These are phyloP conservation scores for Odontarrhena argentea DNA, from an alignment of 345 rosid species.

Conservation along the genomic window DNA sequence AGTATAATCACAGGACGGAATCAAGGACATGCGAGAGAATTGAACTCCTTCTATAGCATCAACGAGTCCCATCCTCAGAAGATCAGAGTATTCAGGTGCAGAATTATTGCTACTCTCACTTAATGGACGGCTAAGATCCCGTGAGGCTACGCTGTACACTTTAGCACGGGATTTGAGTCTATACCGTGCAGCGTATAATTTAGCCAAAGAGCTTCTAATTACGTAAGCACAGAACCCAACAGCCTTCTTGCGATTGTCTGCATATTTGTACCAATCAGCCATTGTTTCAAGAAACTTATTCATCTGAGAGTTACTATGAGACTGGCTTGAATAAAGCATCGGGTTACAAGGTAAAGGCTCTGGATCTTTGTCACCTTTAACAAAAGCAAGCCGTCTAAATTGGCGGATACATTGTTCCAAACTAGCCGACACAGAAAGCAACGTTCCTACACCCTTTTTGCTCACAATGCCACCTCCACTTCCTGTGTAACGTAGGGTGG, in stretches of 20 bases:
- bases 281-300: conserved; percentile 94
- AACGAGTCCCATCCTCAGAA: conserved; percentile 92
- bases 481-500: conserved; percentile 81
- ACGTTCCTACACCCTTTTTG: conserved; percentile 86
- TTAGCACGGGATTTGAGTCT: conserved; percentile 95
- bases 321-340: conserved; percentile 95
- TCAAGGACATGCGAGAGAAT: conserved; percentile 85
- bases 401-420: conserved; percentile 81
- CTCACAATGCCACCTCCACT: conserved; percentile 83
- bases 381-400: conserved; percentile 75
- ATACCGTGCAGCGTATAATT: conserved; percentile 94
- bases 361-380: conserved; percentile 94
- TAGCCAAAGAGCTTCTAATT: conserved; percentile 91
- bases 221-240: conserved; percentile 97
- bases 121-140: conserved; percentile 81
- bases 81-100: conserved; percentile 94
- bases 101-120: conserved; percentile 82
- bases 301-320: conserved; percentile 96
- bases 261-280: conserved; percentile 97
- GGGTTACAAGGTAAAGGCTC: conserved; percentile 95
- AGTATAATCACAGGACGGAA: conserved; percentile 93
- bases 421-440: conserved; percentile 92
- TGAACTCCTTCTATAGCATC: conserved; percentile 95
- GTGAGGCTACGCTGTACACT: conserved; percentile 80
- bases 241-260: conserved; percentile 90